These are phyloP conservation scores for Kurtzmaniella quercitrusa DNA, from an alignment of 1,139 yeast species.

Conservation along the genomic window DNA sequence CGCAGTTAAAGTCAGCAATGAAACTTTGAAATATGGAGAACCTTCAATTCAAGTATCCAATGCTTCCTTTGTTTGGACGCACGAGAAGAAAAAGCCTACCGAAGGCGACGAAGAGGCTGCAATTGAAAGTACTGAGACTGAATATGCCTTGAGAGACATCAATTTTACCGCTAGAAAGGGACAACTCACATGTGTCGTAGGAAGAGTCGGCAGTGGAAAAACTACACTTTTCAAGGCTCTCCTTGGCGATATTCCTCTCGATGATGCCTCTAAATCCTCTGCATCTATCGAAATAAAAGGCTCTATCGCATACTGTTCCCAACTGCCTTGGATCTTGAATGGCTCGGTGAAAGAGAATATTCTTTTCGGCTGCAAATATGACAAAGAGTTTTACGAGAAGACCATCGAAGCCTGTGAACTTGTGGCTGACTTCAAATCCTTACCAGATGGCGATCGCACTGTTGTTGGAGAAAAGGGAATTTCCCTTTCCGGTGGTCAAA, in stretches of 20 bases:
- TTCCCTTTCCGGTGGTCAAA: slow-evolving; percentile 30
- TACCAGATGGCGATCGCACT: slow-evolving; percentile 28
- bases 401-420: slow-evolving; percentile 27
- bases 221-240: slow-evolving; percentile 21
- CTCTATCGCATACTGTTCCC: slow-evolving; percentile 23
- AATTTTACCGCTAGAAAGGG: slow-evolving; percentile 21
- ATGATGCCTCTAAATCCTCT: slow-evolving; percentile 2
- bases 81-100: slow-evolving; percentile 12
- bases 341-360: slow-evolving; percentile 27
- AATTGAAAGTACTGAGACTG: slow-evolving; percentile 8
- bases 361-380: slow-evolving; percentile 27
- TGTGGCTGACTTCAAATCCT: slow-evolving; percentile 18
- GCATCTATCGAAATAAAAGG: slow-evolving; percentile 16
- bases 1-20: slow-evolving; percentile 12
- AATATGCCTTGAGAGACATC: slow-evolving; percentile 17
- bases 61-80: slow-evolving; percentile 22
- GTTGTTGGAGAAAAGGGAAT: slow-evolving; percentile 31
- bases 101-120: slow-evolving; percentile 12
- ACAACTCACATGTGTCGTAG: slow-evolving; percentile 24
- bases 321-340: slow-evolving; percentile 29
- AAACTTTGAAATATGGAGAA: slow-evolving; percentile 6
- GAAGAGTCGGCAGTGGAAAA: slow-evolving; percentile 27
- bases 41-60: slow-evolving; percentile 15
- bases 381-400: slow-evolving; percentile 17
- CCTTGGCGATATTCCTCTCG: slow-evolving; percentile 19